Base-by-base conservation (phyloP, 163 green algal species). In the Smithsoniella earleae region DNA sequence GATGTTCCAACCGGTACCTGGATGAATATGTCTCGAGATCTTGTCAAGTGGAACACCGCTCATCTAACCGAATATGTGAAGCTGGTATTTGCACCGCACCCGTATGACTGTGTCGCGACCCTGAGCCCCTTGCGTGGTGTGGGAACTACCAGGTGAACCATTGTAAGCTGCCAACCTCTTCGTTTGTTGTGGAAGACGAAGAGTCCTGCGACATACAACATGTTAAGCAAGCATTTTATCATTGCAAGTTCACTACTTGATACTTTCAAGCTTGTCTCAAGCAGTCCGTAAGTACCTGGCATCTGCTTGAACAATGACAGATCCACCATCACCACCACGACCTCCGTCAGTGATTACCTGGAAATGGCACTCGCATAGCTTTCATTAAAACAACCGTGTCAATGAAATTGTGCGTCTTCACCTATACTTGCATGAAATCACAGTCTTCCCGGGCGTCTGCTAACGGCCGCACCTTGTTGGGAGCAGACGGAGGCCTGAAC, bases 291-390 rank as follows among this genome's bases (percentile, higher is more conserved):
- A 36, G 16, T 36, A 69, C 58, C 58, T 36, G 16, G 58, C 31
- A 38, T 69, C 58, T 40, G 58, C 58, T 43, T 43, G 58, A 69
- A 69, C 43, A 16, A 69, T 69, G 6, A 69, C 58, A 13, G 40
- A 22, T 13, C 58, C 58, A 6, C 58, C 58, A 1, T 36, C 25
- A 34, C 58, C 58, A 3, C 58, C 58, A 36, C 43, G 27, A 43
- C 58, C 58, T 40, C 58, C 58, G 43, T 69, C 58, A 43, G 58
- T 13, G 10, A 10, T 49, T 13, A 49, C 40, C 40, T 49, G 40
- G 10, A 49, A 10, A 49, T 49, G 13, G 40, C 40, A 49, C 10
- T 22, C n/a, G n/a, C n/a, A n/a, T n/a, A n/a, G n/a, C n/a, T n/a
- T n/a, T n/a, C n/a, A n/a, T n/a, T n/a, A n/a, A n/a, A n/a, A n/a